A percentile compares a stretch with the other conserved stretches of the same genome.
phyloP scores from a whole-genome alignment of 805 yeast genomes.

The Nakazawaea laoshanensis region DNA sequence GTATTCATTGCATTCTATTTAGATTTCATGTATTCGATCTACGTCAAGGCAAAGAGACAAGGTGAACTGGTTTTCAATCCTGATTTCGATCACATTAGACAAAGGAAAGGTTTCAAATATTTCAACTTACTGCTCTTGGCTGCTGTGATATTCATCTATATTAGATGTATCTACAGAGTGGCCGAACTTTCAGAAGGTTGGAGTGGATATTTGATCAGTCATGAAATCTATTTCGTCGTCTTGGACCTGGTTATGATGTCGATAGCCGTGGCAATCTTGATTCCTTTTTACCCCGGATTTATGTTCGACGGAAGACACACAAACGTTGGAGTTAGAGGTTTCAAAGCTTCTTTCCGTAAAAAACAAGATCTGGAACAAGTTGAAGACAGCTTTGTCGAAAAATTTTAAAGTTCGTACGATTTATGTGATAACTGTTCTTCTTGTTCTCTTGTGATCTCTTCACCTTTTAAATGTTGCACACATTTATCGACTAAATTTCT shows the following conservation, averaged over 20 bases:
- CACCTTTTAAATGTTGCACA: slow-evolving; percentile 41
- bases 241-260: slow-evolving; percentile 59
- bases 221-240: slow-evolving; percentile 49
- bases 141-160: slow-evolving; percentile 45
- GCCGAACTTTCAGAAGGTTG: slow-evolving; percentile 70
- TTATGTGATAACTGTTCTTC: slow-evolving; percentile 28
- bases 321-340: slow-evolving; percentile 11
- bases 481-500: slow-evolving; percentile 37
- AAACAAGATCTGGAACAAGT: background rate
- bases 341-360: background rate
- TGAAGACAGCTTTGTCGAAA: background rate
- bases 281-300: slow-evolving; percentile 58
- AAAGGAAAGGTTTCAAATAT: slow-evolving; percentile 25
- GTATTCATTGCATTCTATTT: slow-evolving; percentile 45
- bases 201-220: slow-evolving; percentile 53
- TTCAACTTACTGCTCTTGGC: slow-evolving; percentile 37
- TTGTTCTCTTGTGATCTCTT: slow-evolving; percentile 45
- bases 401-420: slow-evolving; percentile 4
- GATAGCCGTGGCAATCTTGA: slow-evolving; percentile 34
- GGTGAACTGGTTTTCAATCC: slow-evolving; percentile 28
- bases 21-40: slow-evolving; percentile 35
- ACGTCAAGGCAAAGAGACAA: slow-evolving; percentile 14
- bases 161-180: slow-evolving; percentile 67
- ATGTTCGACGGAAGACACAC: slow-evolving; percentile 30
- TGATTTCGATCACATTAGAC: slow-evolving; percentile 26